phyloP scores from a whole-genome alignment of 2,329 filamentous ascomycete genomes.

The Curvularia lunata region DNA sequence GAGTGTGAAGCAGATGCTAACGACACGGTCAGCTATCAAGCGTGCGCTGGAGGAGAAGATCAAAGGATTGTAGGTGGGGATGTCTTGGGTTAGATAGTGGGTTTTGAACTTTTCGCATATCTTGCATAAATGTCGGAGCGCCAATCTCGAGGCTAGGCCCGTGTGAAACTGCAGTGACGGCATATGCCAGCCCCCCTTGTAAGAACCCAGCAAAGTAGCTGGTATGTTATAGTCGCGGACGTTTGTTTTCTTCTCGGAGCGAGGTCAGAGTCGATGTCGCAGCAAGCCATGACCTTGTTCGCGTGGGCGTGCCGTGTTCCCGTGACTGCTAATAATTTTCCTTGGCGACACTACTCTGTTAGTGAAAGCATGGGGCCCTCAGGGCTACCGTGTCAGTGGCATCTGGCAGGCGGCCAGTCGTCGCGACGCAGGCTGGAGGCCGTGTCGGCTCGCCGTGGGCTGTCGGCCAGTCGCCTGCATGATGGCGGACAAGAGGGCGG shows the following conservation, averaged over 20 bases:
- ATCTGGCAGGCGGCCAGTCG: neutral
- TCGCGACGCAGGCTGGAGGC: neutral
- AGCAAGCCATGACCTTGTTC: conserved; percentile 3
- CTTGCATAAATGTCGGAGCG: conserved; percentile 1
- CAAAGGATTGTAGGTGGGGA: conserved; percentile 30
- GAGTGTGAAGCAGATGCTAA: conserved; percentile 19
- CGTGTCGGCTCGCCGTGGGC: neutral
- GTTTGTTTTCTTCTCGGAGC: neutral
- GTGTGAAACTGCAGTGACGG: neutral
- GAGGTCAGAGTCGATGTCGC: neutral
- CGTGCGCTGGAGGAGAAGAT: conserved; percentile 47
- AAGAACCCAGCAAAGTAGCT: neutral
- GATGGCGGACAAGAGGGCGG: neutral
- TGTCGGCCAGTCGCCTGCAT: neutral
- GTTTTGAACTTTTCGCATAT: conserved; percentile 2
- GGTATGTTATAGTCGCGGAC: neutral
- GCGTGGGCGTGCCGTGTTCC: neutral
- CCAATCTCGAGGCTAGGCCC: neutral
- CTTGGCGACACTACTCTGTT: neutral
- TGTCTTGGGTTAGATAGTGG: neutral
- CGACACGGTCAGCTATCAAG: conserved; percentile 41
- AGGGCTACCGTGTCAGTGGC: neutral
- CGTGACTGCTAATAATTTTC: neutral
- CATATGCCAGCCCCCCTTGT: neutral
- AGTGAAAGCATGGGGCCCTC: neutral